Conservation (phyloP, 2,329 filamentous ascomycete species). For the Neofusicoccum kwambonambiense region DNA sequence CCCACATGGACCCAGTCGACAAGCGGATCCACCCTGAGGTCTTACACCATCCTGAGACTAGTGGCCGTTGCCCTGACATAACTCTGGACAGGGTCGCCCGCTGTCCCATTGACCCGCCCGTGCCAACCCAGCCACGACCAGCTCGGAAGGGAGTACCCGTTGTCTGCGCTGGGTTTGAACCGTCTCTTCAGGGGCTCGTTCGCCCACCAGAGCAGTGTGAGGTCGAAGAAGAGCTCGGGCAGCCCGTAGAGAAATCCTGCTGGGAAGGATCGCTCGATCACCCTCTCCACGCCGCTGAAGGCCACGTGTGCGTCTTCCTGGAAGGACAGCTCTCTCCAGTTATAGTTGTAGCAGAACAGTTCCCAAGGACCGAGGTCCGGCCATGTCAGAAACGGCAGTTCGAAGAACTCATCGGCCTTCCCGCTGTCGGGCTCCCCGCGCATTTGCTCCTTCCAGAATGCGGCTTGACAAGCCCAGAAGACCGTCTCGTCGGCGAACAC, state of each 20-base stretch:
- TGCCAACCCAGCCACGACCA: slow-evolving; percentile 15
- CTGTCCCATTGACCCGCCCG: neutral
- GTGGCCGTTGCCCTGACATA: too few species aligned
- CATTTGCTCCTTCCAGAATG: neutral
- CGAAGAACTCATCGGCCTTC: neutral
- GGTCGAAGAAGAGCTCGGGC: slow-evolving; percentile 25
- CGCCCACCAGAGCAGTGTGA: slow-evolving; percentile 24
- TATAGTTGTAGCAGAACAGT: neutral
- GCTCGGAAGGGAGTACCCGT: neutral
- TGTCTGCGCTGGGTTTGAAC: neutral
- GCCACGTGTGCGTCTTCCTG: slow-evolving; percentile 25
- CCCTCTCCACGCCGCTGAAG: slow-evolving; percentile 22
- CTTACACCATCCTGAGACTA: neutral
- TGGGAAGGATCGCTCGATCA: slow-evolving; percentile 19
- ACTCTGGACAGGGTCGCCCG: neutral
- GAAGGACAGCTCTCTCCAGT: slow-evolving; percentile 21
- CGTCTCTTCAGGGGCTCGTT: neutral
- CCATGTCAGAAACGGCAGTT: neutral
- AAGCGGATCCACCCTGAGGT: neutral
- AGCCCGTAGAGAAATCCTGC: slow-evolving; percentile 25
- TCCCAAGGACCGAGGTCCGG: neutral
- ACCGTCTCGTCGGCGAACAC: neutral
- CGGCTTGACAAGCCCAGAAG: neutral
- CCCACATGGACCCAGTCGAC: neutral
- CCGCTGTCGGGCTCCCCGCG: neutral